Evolutionary conservation across 768 basidiomycete species (phyloP).

Genomic region (Rhizopogon sp.): DNA sequence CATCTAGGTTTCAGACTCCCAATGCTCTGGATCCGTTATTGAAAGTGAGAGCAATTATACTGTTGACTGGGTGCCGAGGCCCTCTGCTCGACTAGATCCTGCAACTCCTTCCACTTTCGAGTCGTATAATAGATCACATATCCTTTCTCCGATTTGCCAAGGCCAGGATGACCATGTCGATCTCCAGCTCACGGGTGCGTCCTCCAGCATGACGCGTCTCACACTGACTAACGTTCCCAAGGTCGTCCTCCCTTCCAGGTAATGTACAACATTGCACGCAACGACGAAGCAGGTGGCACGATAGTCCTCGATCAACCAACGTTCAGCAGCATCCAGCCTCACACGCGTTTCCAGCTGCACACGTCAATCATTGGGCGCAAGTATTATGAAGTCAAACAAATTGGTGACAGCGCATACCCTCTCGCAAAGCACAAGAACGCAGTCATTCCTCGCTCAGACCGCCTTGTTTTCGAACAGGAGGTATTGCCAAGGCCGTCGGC

Average conservation of each 20-base stretch:
- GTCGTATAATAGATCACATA: conserved; percentile 65
- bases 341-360: conserved; percentile 76
- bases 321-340: conserved; percentile 80
- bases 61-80: conserved; percentile 79
- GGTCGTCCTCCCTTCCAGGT: conserved; percentile 94
- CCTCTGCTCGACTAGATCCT: conserved; percentile 62
- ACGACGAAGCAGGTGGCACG: conserved; percentile 62
- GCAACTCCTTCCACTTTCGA: conserved; percentile 54
- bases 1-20: conserved; percentile 68
- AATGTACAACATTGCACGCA: conserved; percentile 79
- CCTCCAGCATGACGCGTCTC: background rate
- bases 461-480: conserved; percentile 81
- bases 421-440: conserved; percentile 59
- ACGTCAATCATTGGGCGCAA: conserved; percentile 75
- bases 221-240: conserved; percentile 19
- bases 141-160: conserved; percentile 77
- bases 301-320: conserved; percentile 70
- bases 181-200: conserved; percentile 70
- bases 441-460: conserved; percentile 61
- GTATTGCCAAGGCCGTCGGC: conserved; percentile 79
- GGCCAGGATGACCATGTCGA: conserved; percentile 79
- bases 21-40: conserved; percentile 75
- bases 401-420: conserved; percentile 84
- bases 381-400: conserved; percentile 86
- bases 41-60: conserved; percentile 55